A percentile compares a stretch with the other conserved stretches of the same genome.
Evolutionary conservation across 1,284 basidiomycete genomes (phyloP).

Genomic region (Rhodotorula sp.): DNA sequence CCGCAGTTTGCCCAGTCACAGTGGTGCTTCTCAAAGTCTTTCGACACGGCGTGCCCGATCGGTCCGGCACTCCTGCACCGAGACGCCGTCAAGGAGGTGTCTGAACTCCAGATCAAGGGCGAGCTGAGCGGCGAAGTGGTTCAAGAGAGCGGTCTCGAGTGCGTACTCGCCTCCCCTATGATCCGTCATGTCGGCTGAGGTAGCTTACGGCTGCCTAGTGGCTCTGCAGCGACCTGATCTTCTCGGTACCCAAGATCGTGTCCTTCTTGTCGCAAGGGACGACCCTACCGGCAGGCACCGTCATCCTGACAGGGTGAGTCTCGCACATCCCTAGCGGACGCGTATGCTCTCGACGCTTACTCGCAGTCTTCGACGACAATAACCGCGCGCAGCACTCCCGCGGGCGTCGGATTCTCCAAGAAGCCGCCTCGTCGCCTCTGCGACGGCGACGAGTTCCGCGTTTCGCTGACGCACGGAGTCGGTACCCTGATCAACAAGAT

Average conservation of each 20-base stretch:
- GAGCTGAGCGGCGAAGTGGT: slow-evolving; percentile 48
- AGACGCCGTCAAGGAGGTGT: slow-evolving; percentile 39
- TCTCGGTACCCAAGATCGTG: slow-evolving; percentile 51
- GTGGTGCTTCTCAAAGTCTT: slow-evolving; percentile 50
- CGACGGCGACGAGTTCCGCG: slow-evolving; percentile 51
- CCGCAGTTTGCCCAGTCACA: slow-evolving; percentile 46
- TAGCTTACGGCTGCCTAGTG: not conserved
- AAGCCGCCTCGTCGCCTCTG: slow-evolving; percentile 47
- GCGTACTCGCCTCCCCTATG: slow-evolving; percentile 21
- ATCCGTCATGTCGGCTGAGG: not conserved
- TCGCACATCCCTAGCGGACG: not conserved
- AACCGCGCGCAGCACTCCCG: slow-evolving; percentile 46
- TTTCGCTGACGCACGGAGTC: slow-evolving; percentile 50
- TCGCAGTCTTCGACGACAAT: not conserved
- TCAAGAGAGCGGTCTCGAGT: slow-evolving; percentile 49
- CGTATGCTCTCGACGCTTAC: no score
- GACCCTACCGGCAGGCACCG: slow-evolving; percentile 40
- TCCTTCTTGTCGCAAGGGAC: slow-evolving; percentile 45
- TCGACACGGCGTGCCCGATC: slow-evolving; percentile 52
- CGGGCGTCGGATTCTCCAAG: slow-evolving; percentile 50
- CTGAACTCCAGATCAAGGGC: slow-evolving; percentile 46
- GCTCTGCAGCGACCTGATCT: slow-evolving; percentile 50
- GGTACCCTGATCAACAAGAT: slow-evolving; percentile 53
- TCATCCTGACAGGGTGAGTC: slow-evolving; percentile 44
- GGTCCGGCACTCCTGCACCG: slow-evolving; percentile 40